Evolutionary conservation across 306 rosid genomes (phyloP), one percentile per base, ranked within the genome.

Genomic region (Lagenaria siceraria): DNA sequence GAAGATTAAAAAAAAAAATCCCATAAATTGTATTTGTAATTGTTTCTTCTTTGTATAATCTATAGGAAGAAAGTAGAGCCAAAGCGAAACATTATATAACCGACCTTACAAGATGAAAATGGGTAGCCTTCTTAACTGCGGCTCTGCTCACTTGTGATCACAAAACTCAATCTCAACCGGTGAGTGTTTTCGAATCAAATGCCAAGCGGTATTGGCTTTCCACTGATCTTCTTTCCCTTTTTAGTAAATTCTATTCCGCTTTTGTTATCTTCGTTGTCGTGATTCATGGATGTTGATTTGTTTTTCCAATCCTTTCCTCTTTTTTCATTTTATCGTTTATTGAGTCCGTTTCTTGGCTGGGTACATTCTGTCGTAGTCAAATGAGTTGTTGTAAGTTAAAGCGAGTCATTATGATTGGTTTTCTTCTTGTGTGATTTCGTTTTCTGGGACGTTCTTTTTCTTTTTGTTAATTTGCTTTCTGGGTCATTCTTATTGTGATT

Each of bases 21-120:
- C 82, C 82, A 43, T 40, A 53, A 78, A 33, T 66, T 78, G 21
- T 17, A 51, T 46, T 46, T 12, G 52, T 46, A 46, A 13, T 46
- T 46, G 55, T 21, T 51, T 17, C 76, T 66, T 40, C 69, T 83
- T 82, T 51, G 21, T 17, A 1, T 51, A 33, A 33, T 75, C 61
- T 29, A 83, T 78, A 80, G 81, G 49, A 17, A 71, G 55, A 51
- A 51, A 6, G 43, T 61, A 76, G 71, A 74, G 40, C 59, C 55
- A 68, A 19, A 65, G 36, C 62, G 55, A 75, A 38, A 14, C 25
- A 53, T 62, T 71, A 71, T 22, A 81, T 79, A 80, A 82, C 93
- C 89, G 88, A 87, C 96, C 87, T 83, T 71, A 61, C 49, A 63
- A 24, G 59, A 78, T 81, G 83, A 43, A 46, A 55, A 79, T 80